A percentile compares a stretch with the other conserved stretches of the same genome.
phyloP scores from a whole-genome alignment of 129 eudicot genomes.

The Saposhnikovia divaricata region DNA sequence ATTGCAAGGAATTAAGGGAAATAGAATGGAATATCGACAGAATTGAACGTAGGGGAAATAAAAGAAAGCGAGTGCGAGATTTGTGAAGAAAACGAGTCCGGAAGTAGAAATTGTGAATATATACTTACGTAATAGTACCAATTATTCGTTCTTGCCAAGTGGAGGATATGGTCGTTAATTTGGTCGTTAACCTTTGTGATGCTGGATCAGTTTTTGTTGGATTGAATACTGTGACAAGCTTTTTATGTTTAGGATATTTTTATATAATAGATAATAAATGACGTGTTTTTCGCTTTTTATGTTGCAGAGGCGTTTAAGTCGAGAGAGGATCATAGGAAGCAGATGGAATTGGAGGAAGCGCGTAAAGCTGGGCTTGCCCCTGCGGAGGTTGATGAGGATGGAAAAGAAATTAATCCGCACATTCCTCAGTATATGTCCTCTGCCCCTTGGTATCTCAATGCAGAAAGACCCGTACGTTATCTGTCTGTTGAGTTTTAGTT shows the following conservation, averaged over 20 bases:
- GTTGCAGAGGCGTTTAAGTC: conserved; percentile 75
- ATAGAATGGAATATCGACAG: too few relatives aligned
- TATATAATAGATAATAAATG: not conserved
- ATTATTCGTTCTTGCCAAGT: not conserved
- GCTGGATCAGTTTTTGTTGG: not conserved
- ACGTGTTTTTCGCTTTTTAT: not conserved
- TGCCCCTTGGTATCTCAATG: conserved; percentile 97
- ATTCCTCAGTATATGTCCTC: conserved; percentile 97
- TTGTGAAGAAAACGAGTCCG: too few relatives aligned
- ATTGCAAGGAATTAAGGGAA: too few relatives aligned
- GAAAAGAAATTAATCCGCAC: conserved; percentile 94
- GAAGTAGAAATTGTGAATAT: too few relatives aligned
- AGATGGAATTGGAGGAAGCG: conserved; percentile 81
- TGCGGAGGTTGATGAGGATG: conserved; percentile 95
- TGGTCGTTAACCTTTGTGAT: not conserved
- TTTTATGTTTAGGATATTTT: not conserved
- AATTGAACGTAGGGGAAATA: too few relatives aligned
- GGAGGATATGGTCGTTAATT: not conserved
- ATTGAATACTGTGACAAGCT: not conserved
- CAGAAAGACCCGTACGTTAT: conserved; percentile 61
- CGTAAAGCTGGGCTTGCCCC: conserved; percentile 97
- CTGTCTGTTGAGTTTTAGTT: not conserved
- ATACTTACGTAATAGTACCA: too few relatives aligned
- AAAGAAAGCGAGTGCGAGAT: too few relatives aligned
- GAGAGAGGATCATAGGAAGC: conserved; percentile 82